These are phyloP conservation scores for Diplodia sapinea DNA, from an alignment of 2,329 filamentous ascomycete genomes.

Conservation along the genomic window DNA sequence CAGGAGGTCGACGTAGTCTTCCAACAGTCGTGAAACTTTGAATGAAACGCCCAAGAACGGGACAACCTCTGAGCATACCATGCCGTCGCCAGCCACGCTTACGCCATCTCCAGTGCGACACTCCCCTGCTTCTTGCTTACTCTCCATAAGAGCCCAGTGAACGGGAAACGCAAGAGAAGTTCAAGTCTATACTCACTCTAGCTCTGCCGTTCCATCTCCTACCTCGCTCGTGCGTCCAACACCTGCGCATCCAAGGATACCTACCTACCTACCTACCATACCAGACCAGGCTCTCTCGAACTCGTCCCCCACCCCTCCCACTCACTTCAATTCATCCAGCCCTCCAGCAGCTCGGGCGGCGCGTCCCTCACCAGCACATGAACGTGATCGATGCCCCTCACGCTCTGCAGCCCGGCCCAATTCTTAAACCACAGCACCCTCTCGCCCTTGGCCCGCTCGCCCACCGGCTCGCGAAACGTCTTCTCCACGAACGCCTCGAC, in stretches of 20 bases:
- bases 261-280: neutral
- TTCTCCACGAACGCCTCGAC: conserved; percentile 36
- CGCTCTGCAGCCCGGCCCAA: conserved; percentile 65
- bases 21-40: conserved; percentile 10
- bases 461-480: conserved; percentile 22
- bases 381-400: conserved; percentile 63
- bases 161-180: neutral
- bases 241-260: neutral
- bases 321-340: conserved; percentile 37
- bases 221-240: neutral
- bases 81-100: neutral
- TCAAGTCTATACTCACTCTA: conserved; percentile 7
- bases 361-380: conserved; percentile 61
- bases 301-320: neutral
- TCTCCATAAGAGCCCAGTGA: neutral
- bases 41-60: neutral
- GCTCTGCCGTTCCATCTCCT: neutral
- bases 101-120: neutral
- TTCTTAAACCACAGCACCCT: conserved; percentile 71
- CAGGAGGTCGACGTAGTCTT: neutral
- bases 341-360: conserved; percentile 34
- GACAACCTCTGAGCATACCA: neutral
- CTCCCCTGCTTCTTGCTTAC: neutral
- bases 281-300: neutral
- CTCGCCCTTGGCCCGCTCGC: conserved; percentile 41